Evolutionary conservation across 2,329 filamentous ascomycete genomes (phyloP).

Genomic region (Aspergillus ustus): DNA sequence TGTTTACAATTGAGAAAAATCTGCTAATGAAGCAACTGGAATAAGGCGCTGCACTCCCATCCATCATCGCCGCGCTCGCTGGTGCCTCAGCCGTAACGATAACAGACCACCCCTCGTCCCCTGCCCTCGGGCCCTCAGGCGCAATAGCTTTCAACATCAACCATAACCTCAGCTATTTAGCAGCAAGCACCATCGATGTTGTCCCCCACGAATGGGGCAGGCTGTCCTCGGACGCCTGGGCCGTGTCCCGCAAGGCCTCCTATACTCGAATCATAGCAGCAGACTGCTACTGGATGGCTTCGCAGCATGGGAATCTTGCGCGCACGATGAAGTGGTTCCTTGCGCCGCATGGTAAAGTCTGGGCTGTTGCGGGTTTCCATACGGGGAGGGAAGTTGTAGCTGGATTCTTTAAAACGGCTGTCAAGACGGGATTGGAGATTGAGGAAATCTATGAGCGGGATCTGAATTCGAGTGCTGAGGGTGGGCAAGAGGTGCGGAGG

Average conservation of each 20-base stretch:
- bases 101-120: constrained; percentile 55
- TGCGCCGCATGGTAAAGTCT: constrained; percentile 44
- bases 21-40: background rate
- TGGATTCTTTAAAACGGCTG: constrained; percentile 57
- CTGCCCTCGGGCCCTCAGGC: constrained; percentile 45
- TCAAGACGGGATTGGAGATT: constrained; percentile 51
- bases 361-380: constrained; percentile 63
- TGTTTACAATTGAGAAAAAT: background rate
- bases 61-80: constrained; percentile 43
- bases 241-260: constrained; percentile 36
- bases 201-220: constrained; percentile 61
- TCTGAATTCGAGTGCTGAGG: constrained; percentile 43
- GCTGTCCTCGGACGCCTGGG: constrained; percentile 46
- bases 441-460: constrained; percentile 62
- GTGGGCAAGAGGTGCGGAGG: constrained; percentile 49
- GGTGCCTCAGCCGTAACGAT: constrained; percentile 49
- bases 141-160: constrained; percentile 53
- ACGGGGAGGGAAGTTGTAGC: constrained; percentile 61
- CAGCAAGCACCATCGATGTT: constrained; percentile 36
- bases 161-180: constrained; percentile 39
- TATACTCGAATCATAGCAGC: constrained; percentile 63
- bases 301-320: constrained; percentile 61
- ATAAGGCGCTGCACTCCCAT: constrained; percentile 48
- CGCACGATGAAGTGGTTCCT: constrained; percentile 62
- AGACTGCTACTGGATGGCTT: constrained; percentile 65